These are phyloP conservation scores for Ceratocystis cubensis DNA, from an alignment of 2,329 filamentous ascomycete genomes.

Conservation along the genomic window DNA sequence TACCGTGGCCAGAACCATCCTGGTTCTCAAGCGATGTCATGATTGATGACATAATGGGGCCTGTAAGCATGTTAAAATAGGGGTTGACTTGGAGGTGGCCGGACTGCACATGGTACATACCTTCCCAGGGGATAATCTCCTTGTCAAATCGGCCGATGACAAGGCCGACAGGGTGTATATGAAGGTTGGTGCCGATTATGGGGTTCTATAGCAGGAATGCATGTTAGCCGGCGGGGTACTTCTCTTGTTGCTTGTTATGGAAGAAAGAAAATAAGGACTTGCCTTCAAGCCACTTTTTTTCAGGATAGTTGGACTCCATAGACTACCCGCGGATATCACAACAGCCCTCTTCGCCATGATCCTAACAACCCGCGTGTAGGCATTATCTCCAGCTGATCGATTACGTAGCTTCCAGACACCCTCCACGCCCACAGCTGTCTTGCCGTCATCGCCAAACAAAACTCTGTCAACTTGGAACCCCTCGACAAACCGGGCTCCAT, in stretches of 20 bases:
- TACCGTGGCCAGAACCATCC: slow-evolving; percentile 67
- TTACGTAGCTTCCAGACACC: slow-evolving; percentile 32
- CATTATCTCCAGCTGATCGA: neutral
- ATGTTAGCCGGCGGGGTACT: slow-evolving; percentile 20
- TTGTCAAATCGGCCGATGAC: slow-evolving; percentile 53
- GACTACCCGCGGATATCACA: slow-evolving; percentile 54
- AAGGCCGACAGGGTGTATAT: slow-evolving; percentile 62
- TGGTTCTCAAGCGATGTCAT: slow-evolving; percentile 69
- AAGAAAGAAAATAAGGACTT: slow-evolving; percentile 23
- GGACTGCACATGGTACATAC: slow-evolving; percentile 24
- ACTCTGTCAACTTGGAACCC: slow-evolving; percentile 62
- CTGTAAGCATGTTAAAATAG: slow-evolving; percentile 29
- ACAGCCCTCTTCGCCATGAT: slow-evolving; percentile 73
- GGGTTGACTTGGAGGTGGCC: neutral
- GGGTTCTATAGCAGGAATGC: slow-evolving; percentile 41
- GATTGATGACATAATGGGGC: slow-evolving; percentile 67
- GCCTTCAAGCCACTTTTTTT: slow-evolving; percentile 64
- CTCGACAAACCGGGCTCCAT: slow-evolving; percentile 72
- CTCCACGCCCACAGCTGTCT: slow-evolving; percentile 54
- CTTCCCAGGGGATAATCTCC: slow-evolving; percentile 57
- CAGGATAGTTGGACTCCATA: slow-evolving; percentile 67
- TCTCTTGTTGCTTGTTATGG: neutral
- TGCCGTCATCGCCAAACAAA: slow-evolving; percentile 46
- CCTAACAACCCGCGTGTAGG: slow-evolving; percentile 43
- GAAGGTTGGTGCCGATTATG: slow-evolving; percentile 69